A percentile compares a stretch with the other conserved stretches of the same genome.
phyloP scores from a whole-genome alignment of 441 rosid genomes.

The Caryocar brasiliense region DNA sequence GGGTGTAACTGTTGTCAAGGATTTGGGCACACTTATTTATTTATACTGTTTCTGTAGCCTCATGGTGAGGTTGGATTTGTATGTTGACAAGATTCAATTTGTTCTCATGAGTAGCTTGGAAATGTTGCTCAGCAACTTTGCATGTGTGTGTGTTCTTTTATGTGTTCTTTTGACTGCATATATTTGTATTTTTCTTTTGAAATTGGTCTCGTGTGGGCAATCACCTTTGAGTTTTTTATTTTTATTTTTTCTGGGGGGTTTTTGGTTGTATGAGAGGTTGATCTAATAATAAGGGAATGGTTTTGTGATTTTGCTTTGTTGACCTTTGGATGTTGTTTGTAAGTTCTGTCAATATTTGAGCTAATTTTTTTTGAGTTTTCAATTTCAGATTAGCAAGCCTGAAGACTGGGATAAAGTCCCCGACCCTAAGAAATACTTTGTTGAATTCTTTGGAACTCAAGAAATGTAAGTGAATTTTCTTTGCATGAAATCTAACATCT shows the following conservation, averaged over 20 bases:
- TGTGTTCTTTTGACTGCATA: too few species aligned
- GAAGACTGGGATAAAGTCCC: constrained; percentile 72
- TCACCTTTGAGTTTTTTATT: too few species aligned
- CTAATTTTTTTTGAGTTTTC: constrained; percentile 16
- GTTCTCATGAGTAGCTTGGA: background rate
- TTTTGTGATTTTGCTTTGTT: too few species aligned
- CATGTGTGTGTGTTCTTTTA: too few species aligned
- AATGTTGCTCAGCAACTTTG: too few species aligned
- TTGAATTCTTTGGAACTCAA: constrained; percentile 89
- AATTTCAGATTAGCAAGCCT: constrained; percentile 74
- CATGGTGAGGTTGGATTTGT: background rate
- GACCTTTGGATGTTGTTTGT: constrained; percentile 4
- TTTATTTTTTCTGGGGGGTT: too few species aligned
- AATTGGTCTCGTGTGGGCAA: too few species aligned
- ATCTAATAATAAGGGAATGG: too few species aligned
- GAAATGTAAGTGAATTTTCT: constrained; percentile 70
- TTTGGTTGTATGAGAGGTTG: too few species aligned
- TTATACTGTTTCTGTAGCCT: background rate
- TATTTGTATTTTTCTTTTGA: too few species aligned
- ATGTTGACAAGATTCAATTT: too few species aligned
- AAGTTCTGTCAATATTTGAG: constrained; percentile 9
- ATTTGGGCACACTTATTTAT: background rate
- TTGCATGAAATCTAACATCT: too few species aligned
- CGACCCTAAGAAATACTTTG: constrained; percentile 87
- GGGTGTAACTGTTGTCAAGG: background rate